These are phyloP conservation scores for Picochlorum costavermella DNA, from an alignment of 139 green algal species.

Conservation along the genomic window DNA sequence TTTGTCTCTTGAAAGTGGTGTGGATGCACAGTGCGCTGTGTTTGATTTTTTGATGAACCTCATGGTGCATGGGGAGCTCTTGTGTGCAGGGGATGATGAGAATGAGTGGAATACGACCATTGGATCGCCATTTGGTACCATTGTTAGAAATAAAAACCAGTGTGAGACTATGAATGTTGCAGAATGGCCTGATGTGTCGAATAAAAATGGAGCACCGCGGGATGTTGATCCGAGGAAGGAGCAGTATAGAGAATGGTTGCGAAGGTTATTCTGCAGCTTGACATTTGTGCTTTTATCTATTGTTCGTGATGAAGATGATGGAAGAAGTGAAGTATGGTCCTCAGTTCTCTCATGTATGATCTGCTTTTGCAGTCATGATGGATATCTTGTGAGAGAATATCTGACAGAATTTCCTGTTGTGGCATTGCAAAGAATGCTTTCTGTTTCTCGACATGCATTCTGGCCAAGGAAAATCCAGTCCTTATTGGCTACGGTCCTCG, in stretches of 20 bases:
- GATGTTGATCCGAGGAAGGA: slow-evolving; percentile 11
- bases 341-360: slow-evolving; percentile 52
- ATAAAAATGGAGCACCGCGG: neutral
- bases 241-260: slow-evolving; percentile 50
- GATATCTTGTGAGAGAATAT: slow-evolving; percentile 34
- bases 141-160: neutral
- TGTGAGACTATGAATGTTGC: neutral
- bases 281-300: slow-evolving; percentile 25
- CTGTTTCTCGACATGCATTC: slow-evolving; percentile 29
- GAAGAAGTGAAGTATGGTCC: slow-evolving; percentile 44
- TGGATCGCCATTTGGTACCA: no score
- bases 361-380: slow-evolving; percentile 40
- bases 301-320: slow-evolving; percentile 12
- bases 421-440: slow-evolving; percentile 43
- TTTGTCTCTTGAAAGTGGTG: neutral
- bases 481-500: slow-evolving; percentile 28
- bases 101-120: neutral
- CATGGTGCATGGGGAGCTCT: slow-evolving; percentile 39
- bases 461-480: slow-evolving; percentile 31
- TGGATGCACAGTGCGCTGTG: slow-evolving; percentile 17
- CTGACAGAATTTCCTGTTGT: slow-evolving; percentile 36
- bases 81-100: slow-evolving; percentile 15
- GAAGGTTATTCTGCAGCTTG: slow-evolving; percentile 57
- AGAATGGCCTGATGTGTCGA: neutral
- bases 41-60: slow-evolving; percentile 75